Percentiles rank a stretch among this genome's conserved stretches.
These are phyloP conservation scores for Sugiyamaella chiloensis DNA, from an alignment of 805 yeast species.

Conservation along the genomic window DNA sequence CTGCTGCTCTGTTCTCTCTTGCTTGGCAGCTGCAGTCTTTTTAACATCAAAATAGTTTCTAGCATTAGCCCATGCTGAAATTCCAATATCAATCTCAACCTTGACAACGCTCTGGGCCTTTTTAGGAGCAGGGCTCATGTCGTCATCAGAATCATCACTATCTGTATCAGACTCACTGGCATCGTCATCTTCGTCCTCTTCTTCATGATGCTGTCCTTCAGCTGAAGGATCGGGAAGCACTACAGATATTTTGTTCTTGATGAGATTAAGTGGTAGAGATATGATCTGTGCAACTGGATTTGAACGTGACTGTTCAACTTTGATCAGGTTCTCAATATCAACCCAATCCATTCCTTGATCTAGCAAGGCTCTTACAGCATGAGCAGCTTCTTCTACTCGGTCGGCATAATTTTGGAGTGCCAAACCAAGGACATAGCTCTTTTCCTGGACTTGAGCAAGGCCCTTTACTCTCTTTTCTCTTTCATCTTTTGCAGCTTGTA, in stretches of 20 bases:
- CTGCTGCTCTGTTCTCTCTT: constrained; percentile 72
- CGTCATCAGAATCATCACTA: constrained; percentile 15
- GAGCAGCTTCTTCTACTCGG: constrained; percentile 66
- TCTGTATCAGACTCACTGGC: constrained; percentile 28
- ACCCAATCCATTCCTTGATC: constrained; percentile 94
- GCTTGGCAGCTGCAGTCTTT: constrained; percentile 72
- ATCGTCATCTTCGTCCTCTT: constrained; percentile 36
- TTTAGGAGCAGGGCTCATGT: constrained; percentile 5
- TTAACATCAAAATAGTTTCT: constrained; percentile 74
- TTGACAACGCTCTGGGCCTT: constrained; percentile 33
- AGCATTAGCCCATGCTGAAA: constrained; percentile 88
- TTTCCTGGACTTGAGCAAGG: constrained; percentile 57
- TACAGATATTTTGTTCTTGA: constrained; percentile 62
- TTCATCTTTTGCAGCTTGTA: constrained; percentile 72
- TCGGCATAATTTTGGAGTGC: constrained; percentile 67
- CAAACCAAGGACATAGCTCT: constrained; percentile 67
- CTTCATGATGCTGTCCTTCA: constrained; percentile 32
- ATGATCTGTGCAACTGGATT: constrained; percentile 63
- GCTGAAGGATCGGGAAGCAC: constrained; percentile 47
- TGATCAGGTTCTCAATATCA: constrained; percentile 72
- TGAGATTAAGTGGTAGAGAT: constrained; percentile 63
- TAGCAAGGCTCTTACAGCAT: constrained; percentile 60
- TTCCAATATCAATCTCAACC: constrained; percentile 62
- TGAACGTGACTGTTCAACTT: constrained; percentile 63
- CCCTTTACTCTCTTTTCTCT: constrained; percentile 66